Conservation (phyloP, 192 early-diverging fungal genomes). For the Coemansia sp. region DNA sequence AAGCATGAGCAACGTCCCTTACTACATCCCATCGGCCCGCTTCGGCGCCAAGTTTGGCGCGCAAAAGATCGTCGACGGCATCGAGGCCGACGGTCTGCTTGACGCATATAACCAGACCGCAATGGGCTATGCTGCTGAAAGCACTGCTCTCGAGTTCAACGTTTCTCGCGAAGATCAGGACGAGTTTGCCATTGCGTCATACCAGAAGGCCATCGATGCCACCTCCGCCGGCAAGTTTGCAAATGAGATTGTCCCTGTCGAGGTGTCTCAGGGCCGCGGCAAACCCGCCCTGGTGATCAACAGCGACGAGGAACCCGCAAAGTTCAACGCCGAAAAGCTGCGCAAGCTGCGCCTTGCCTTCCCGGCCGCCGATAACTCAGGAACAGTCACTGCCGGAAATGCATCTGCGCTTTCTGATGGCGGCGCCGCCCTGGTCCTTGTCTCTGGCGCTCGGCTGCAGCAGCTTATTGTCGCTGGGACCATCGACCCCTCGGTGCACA, state of each 20-base stretch:
- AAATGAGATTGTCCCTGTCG: slow-evolving; percentile 69
- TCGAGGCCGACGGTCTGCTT: no score
- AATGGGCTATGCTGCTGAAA: slow-evolving; percentile 81
- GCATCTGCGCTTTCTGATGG: slow-evolving; percentile 80
- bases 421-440: slow-evolving; percentile 71
- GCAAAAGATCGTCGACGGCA: no score
- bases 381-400: slow-evolving; percentile 91
- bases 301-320: slow-evolving; percentile 64
- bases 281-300: slow-evolving; percentile 60
- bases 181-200: slow-evolving; percentile 69
- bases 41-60: no score
- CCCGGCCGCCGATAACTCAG: slow-evolving; percentile 61
- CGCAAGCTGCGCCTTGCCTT: slow-evolving; percentile 86
- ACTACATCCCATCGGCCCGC: no score
- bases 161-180: slow-evolving; percentile 81
- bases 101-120: no score
- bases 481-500: slow-evolving; percentile 26
- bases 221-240: slow-evolving; percentile 58
- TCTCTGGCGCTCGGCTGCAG: slow-evolving; percentile 60
- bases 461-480: slow-evolving; percentile 34
- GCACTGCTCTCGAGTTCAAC: slow-evolving; percentile 73
- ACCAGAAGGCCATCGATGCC: slow-evolving; percentile 73
- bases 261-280: slow-evolving; percentile 65
- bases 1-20: no score
- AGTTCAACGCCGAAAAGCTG: slow-evolving; percentile 82